These are phyloP conservation scores for Yarrowia sp. DNA, from an alignment of 805 yeast genomes.

Conservation along the genomic window DNA sequence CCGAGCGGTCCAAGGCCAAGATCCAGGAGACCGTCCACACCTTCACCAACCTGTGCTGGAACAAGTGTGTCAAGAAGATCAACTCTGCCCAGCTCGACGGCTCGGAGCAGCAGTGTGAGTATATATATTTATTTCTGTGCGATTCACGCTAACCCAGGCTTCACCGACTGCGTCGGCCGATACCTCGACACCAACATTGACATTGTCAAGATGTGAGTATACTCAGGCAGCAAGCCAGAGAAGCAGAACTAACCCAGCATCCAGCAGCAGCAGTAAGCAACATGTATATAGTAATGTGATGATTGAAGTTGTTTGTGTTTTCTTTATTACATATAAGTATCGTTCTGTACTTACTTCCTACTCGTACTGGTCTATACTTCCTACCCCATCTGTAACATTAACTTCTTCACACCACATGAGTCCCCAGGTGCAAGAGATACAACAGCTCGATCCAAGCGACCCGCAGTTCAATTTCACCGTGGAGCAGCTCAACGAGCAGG, in stretches of 20 bases:
- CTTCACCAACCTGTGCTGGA: slow-evolving; percentile 88
- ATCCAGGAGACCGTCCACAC: slow-evolving; percentile 78
- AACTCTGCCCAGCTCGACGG: slow-evolving; percentile 47
- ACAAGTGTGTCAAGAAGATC: slow-evolving; percentile 62
- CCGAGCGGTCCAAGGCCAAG: slow-evolving; percentile 82
- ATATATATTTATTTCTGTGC: not conserved
- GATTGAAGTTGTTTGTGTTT: not conserved
- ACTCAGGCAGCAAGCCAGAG: not conserved
- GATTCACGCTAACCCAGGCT: slow-evolving; percentile 30
- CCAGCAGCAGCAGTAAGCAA: slow-evolving; percentile 27
- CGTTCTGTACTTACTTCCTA: too few species aligned
- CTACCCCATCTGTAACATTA: not conserved
- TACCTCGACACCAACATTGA: slow-evolving; percentile 84
- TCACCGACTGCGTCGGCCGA: slow-evolving; percentile 77
- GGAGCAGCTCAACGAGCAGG: not conserved
- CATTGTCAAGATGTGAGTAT: slow-evolving; percentile 58
- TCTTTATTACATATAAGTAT: too few species aligned
- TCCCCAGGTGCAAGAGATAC: not conserved
- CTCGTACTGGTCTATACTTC: too few species aligned
- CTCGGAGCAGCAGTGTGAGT: slow-evolving; percentile 63
- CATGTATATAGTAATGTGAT: slow-evolving; percentile 16
- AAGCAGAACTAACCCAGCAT: slow-evolving; percentile 15
- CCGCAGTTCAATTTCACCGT: not conserved
- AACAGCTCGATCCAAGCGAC: not conserved
- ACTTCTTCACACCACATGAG: not conserved